phyloP scores from a whole-genome alignment of 73 alveolate genomes.

The Paramecium tetraurelia region DNA sequence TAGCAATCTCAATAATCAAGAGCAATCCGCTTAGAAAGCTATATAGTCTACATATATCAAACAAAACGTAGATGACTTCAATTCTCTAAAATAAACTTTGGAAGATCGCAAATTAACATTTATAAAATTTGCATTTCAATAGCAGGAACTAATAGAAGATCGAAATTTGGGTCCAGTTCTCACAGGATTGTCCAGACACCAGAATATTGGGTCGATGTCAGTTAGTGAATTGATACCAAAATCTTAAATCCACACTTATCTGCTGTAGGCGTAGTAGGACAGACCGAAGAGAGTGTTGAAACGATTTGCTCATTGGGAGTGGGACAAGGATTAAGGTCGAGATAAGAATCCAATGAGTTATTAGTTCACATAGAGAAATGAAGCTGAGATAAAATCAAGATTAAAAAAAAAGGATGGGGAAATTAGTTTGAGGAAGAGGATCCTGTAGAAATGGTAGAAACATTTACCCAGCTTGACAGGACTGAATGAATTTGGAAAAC shows the following conservation, averaged over 20 bases:
- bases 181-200: not conserved
- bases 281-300: slow-evolving; percentile 19
- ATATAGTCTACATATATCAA: not conserved
- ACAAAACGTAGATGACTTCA: not conserved
- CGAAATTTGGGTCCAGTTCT: slow-evolving; percentile 43
- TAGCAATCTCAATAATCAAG: not conserved
- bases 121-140: not conserved
- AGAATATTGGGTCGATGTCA: slow-evolving; percentile 10
- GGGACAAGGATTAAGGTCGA: not conserved
- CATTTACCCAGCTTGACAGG: not conserved
- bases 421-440: not conserved
- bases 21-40: not conserved
- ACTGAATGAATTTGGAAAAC: slow-evolving; percentile 4
- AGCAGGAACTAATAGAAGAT: slow-evolving; percentile 28
- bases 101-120: slow-evolving; percentile 19
- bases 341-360: not conserved
- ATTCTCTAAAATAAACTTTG: not conserved
- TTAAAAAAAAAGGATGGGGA: not conserved
- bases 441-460: slow-evolving; percentile 6
- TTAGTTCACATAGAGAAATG: not conserved
- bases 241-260: not conserved
- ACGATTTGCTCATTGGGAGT: slow-evolving; percentile 53
- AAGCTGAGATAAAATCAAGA: not conserved
- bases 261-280: not conserved
- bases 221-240: not conserved